These are phyloP conservation scores for Rhizopogon vinicolor DNA, from an alignment of 768 basidiomycete species.

Conservation along the genomic window DNA sequence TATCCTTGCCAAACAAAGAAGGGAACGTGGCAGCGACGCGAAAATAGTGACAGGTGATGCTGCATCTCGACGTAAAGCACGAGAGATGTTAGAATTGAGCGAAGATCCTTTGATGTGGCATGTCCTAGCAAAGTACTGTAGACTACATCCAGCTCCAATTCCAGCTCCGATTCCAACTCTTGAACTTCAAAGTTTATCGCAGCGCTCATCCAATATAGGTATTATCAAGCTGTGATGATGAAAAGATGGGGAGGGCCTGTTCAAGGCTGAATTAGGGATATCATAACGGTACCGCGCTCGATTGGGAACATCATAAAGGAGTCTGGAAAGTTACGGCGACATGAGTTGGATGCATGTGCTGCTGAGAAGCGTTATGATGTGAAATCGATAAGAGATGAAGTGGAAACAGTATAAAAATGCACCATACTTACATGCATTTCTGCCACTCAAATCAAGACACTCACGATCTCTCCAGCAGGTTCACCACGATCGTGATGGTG, in stretches of 20 bases:
- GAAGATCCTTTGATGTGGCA: no score
- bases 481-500: no score
- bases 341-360: no score
- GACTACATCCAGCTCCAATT: conserved; percentile 18
- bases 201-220: conserved; percentile 26
- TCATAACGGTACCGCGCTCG: not conserved
- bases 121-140: no score
- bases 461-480: not conserved
- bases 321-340: no score
- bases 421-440: not conserved
- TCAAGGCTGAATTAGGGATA: not conserved
- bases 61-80: no score
- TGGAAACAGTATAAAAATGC: not conserved
- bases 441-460: not conserved
- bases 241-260: conserved; percentile 12
- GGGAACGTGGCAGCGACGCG: no score
- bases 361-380: no score
- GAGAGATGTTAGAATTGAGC: no score
- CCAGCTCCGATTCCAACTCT: conserved; percentile 20
- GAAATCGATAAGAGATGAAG: not conserved
- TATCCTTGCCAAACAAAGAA: no score
- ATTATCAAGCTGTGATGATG: conserved; percentile 11
- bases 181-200: conserved; percentile 22
- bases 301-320: not conserved
- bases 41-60: no score